Percentiles rank a stretch among this genome's conserved stretches.
Conservation (phyloP, 495 filamentous ascomycete genomes). For the Venustampulla echinocandica region DNA sequence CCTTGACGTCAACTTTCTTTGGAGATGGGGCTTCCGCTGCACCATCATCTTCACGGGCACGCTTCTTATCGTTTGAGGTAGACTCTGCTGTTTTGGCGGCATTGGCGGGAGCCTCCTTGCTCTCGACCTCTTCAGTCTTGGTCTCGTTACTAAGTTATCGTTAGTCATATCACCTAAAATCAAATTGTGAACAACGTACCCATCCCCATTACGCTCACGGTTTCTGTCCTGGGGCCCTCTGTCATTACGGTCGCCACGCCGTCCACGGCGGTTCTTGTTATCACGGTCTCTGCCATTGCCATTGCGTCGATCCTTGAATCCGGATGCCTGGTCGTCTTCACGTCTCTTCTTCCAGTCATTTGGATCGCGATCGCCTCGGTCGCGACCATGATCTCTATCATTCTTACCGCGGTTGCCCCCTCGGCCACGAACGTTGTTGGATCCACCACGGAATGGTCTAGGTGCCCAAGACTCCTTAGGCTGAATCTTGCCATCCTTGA, state of each 20-base stretch:
- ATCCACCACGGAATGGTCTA: slow-evolving; percentile 4
- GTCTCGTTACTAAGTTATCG: slow-evolving; percentile 18
- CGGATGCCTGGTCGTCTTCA: slow-evolving; percentile 54
- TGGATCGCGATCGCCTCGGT: slow-evolving; percentile 32
- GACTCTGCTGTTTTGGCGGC: not conserved
- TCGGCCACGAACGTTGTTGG: slow-evolving; percentile 17
- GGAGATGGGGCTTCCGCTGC: slow-evolving; percentile 22
- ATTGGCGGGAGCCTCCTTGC: slow-evolving; percentile 10
- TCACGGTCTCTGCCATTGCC: slow-evolving; percentile 26
- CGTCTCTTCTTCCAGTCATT: slow-evolving; percentile 64
- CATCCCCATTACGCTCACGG: slow-evolving; percentile 23
- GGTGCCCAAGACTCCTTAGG: slow-evolving; percentile 29
- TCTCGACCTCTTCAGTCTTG: slow-evolving; percentile 26
- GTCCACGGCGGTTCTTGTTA: slow-evolving; percentile 23
- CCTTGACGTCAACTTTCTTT: slow-evolving; percentile 44
- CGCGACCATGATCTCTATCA: slow-evolving; percentile 22
- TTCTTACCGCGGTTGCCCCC: slow-evolving; percentile 19
- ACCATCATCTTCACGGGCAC: slow-evolving; percentile 16
- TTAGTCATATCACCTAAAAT: slow-evolving; percentile 14
- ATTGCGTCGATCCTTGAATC: slow-evolving; percentile 40
- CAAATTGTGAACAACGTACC: slow-evolving; percentile 12
- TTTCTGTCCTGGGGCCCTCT: slow-evolving; percentile 23
- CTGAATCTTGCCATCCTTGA: slow-evolving; percentile 60
- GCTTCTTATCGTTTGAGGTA: slow-evolving; percentile 18
- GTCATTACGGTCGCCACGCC: slow-evolving; percentile 29